Conservation (phyloP, 1,284 basidiomycete genomes). For the Mycosarcoma mackinlayi region DNA sequence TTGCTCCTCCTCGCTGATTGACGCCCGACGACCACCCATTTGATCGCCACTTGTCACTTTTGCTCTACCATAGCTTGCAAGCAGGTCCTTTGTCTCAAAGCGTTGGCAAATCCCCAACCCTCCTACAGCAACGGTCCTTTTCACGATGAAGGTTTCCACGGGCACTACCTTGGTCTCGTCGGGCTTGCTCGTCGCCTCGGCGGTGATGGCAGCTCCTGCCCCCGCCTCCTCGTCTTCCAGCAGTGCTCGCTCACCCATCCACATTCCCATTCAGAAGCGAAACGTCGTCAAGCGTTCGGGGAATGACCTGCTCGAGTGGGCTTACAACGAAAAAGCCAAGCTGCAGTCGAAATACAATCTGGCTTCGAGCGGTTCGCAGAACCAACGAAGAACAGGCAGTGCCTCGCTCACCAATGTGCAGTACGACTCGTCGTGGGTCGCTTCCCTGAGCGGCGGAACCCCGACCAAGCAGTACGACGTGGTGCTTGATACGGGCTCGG, state of each 20-base stretch:
- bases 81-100: too few relatives aligned
- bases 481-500: conserved; percentile 57
- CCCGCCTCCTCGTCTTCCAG: conserved; percentile 6
- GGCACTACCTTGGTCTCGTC: conserved; percentile 28
- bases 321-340: conserved; percentile 45
- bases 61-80: too few relatives aligned
- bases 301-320: conserved; percentile 50
- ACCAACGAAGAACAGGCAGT: conserved; percentile 17
- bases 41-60: too few relatives aligned
- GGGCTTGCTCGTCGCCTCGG: conserved; percentile 30
- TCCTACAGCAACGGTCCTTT: too few relatives aligned
- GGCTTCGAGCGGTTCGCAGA: not conserved
- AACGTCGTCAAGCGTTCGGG: conserved; percentile 23
- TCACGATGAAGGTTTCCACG: conserved; percentile 33
- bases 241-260: conserved; percentile 3
- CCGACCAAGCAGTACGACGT: conserved; percentile 34
- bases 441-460: conserved; percentile 48
- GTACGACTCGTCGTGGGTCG: conserved; percentile 53
- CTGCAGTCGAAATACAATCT: conserved; percentile 54
- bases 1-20: too few relatives aligned
- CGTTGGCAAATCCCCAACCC: not conserved
- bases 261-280: conserved; percentile 42
- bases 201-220: conserved; percentile 16
- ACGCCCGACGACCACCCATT: too few relatives aligned
- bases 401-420: conserved; percentile 46